phyloP scores from a whole-genome alignment of 2,329 filamentous ascomycete species.

The Neopestalotiopsis rosae region DNA sequence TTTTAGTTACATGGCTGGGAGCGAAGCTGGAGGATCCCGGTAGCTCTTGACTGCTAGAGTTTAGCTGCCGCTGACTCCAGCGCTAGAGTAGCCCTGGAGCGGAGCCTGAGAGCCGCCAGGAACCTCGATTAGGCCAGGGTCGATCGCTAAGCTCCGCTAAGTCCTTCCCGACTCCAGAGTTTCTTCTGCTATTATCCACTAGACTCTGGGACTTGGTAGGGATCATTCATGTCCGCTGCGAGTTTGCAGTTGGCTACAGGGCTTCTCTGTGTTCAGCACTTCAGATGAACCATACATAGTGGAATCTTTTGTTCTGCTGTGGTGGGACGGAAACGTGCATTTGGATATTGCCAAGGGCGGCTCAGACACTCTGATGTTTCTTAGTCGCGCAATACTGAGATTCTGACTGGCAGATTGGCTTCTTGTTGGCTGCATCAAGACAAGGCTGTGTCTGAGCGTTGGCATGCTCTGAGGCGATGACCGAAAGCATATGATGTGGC shows the following conservation, averaged over 20 bases:
- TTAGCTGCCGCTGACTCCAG: neutral
- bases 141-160: neutral
- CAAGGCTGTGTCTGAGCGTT: neutral
- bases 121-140: neutral
- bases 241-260: neutral
- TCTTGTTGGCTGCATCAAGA: neutral
- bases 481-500: neutral
- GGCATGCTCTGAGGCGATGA: neutral
- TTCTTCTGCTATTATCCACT: neutral
- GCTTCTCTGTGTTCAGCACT: neutral
- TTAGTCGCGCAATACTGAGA: neutral
- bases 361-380: conserved; percentile 1
- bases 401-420: neutral
- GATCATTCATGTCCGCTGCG: neutral
- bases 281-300: neutral
- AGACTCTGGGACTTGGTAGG: neutral
- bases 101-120: neutral
- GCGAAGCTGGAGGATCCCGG: neutral
- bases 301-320: neutral
- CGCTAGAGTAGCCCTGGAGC: neutral
- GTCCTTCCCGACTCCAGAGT: neutral
- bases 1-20: neutral
- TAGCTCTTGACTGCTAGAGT: neutral
- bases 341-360: conserved; percentile 6
- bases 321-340: neutral